Evolutionary conservation across 73 alveolate species (phyloP), one percentile per base, ranked within the genome.

Genomic region (Blepharisma stoltei): DNA sequence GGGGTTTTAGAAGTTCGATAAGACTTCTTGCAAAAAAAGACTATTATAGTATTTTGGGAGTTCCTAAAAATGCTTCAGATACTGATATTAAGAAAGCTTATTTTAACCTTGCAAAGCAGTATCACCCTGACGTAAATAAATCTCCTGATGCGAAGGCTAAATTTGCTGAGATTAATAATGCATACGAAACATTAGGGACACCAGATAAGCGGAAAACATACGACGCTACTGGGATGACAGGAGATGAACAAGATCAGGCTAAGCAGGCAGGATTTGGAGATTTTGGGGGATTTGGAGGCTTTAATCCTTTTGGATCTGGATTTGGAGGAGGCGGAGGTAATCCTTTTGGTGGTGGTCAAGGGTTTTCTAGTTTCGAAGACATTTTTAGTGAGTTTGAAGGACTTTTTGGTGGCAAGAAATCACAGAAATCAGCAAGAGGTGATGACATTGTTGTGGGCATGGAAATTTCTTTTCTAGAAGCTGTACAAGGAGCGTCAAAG

Each of bases 41-140:
- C 77, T 85, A 87, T 83, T 96, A 96, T 50, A 86, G 83, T 73
- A 83, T 91, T 14, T 84, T 96, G 45, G 97, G 96, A n/a, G 97
- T 95, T 6, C 76, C 84, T 46, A 82, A 90, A 68, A 88, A 85
- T 46, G 91, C 99, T 47, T 70, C 94, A n/a, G 87, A 90, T 54
- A 87, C 86, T 25, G 99, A 96, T 55, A 91, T 96, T 76, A 96
- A 96, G 80, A 85, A 94, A 79, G 94, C 96, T 37, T 96, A 95
- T 83, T 93, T 95, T 67, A 88, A 89, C 85, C 84, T 92, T 49
- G 98, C 98, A 0, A 88, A 92, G 55, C 71, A 90, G 78, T 96
- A 90, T 81, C 99, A 96, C 54, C 99, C 99, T 7, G 99, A 96
- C 83, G 92, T 92, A 71, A 97, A 94, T 84, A 90, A 96, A 83